phyloP scores from a whole-genome alignment of 1,284 basidiomycete genomes.

The Austroboletus olivaceoglutinosus region DNA sequence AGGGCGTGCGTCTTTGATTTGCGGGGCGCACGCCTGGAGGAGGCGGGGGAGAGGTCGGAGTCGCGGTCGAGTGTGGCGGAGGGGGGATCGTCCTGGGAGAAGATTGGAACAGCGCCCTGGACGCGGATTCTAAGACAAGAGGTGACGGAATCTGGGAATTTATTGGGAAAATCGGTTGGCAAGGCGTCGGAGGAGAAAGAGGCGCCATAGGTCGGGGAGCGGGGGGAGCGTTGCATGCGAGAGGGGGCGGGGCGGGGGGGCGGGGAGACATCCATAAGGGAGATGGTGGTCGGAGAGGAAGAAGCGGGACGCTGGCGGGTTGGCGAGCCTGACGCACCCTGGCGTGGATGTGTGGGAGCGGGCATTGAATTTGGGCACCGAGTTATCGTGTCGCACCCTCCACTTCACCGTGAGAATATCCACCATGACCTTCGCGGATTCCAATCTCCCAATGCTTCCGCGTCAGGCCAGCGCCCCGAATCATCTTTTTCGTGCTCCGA shows the following conservation, averaged over 20 bases:
- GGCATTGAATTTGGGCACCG: conserved; percentile 41
- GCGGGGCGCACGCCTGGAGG: conserved; percentile 68
- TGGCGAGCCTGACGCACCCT: conserved; percentile 19
- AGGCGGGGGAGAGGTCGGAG: conserved; percentile 32
- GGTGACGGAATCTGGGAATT: conserved; percentile 44
- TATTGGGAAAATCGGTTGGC: conserved; percentile 39
- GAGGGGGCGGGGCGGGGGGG: conserved; percentile 26
- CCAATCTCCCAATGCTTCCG: conserved; percentile 32
- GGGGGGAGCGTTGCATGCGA: conserved; percentile 33
- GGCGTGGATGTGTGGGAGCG: conserved; percentile 38
- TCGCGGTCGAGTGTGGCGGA: conserved; percentile 18
- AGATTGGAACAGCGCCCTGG: conserved; percentile 47
- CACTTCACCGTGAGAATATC: conserved; percentile 33
- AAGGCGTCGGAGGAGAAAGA: conserved; percentile 28
- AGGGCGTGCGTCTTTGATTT: conserved; percentile 85
- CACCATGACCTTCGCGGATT: conserved; percentile 34
- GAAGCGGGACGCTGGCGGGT: conserved; percentile 2
- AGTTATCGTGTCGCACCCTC: conserved; percentile 36
- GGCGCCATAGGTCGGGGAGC: conserved; percentile 23
- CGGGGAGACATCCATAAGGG: conserved; percentile 15
- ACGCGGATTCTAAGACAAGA: conserved; percentile 53
- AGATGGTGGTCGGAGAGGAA: conserved; percentile 2
- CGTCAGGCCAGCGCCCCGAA: conserved; percentile 30
- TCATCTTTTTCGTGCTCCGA: conserved; percentile 5
- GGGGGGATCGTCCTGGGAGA: conserved; percentile 26